These are phyloP conservation scores for Periconia sp. DNA, from an alignment of 2,329 filamentous ascomycete species.

Conservation along the genomic window DNA sequence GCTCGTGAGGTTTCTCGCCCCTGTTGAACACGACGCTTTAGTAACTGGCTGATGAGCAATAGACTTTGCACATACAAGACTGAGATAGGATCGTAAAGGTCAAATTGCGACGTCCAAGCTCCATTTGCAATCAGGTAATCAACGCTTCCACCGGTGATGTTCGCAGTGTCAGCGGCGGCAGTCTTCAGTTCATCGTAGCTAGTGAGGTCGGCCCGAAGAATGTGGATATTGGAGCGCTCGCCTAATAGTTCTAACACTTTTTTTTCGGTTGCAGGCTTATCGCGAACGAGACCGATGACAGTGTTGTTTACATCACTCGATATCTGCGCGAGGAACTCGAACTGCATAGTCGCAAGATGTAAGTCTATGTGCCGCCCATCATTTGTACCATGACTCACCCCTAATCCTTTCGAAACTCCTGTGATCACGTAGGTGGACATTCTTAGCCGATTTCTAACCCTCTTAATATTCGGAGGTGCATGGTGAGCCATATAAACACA, in stretches of 20 bases:
- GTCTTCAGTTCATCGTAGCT: conserved; percentile 36
- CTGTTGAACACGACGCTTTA: background rate
- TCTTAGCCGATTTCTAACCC: too few species aligned
- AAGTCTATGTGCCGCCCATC: too few species aligned
- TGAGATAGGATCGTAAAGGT: conserved; percentile 14
- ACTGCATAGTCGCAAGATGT: conserved; percentile 21
- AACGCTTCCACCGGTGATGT: conserved; percentile 39
- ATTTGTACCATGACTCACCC: too few species aligned
- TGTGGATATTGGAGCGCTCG: conserved; percentile 33
- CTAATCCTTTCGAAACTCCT: too few species aligned
- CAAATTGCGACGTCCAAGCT: conserved; percentile 26
- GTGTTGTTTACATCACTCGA: conserved; percentile 29
- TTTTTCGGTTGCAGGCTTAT: conserved; percentile 9
- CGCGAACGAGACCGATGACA: conserved; percentile 40
- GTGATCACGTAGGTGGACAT: too few species aligned
- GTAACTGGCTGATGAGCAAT: too few species aligned
- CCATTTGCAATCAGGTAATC: conserved; percentile 49
- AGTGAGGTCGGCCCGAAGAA: conserved; percentile 41
- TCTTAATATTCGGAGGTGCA: too few species aligned
- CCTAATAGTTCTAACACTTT: background rate
- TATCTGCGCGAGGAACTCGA: conserved; percentile 33
- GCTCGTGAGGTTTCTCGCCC: conserved; percentile 3
- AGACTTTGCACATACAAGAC: conserved; percentile 8
- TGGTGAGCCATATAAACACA: too few species aligned
- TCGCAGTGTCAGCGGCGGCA: conserved; percentile 34